Percentiles rank a stretch among this genome's conserved stretches.
Conservation (phyloP, 148 eudicot genomes). For the Dysphania ambrosioides region DNA sequence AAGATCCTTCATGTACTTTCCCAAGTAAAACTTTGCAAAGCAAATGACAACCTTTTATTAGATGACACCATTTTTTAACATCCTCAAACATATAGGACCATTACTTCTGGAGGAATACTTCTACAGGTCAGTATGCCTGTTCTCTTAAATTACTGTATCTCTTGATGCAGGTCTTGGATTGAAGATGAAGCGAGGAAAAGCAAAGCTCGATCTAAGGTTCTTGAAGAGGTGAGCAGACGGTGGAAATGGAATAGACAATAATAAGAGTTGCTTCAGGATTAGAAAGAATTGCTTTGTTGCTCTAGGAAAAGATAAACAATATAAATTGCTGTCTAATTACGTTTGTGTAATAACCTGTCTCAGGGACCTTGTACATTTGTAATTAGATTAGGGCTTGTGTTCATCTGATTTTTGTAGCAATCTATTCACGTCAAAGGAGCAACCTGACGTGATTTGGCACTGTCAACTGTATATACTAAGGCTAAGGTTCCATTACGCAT, state of each 20-base stretch:
- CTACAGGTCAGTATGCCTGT: not conserved
- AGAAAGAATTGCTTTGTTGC: not conserved
- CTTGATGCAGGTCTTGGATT: conserved; percentile 75
- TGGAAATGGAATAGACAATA: conserved; percentile 69
- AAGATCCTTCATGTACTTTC: not conserved
- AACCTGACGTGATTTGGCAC: not conserved
- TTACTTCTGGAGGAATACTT: not conserved
- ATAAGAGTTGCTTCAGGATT: conserved; percentile 12
- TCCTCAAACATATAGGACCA: not conserved
- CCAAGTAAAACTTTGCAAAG: not conserved
- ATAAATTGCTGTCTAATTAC: not conserved
- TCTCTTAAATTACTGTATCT: not conserved
- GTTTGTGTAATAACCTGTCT: conserved; percentile 20
- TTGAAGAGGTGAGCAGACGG: conserved; percentile 67
- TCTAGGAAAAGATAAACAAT: not conserved
- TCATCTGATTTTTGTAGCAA: not conserved
- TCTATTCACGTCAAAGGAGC: not conserved
- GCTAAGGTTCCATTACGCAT: not conserved
- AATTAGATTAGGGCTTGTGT: conserved; percentile 11
- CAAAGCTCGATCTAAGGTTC: conserved; percentile 72
- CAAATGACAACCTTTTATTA: no score
- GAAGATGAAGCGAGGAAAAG: conserved; percentile 93
- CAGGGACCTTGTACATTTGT: conserved; percentile 27
- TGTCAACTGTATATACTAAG: conserved; percentile 14
- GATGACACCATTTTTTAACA: not conserved